Conservation (phyloP, 495 filamentous ascomycete species). For the Aspergillus funiculosus region DNA sequence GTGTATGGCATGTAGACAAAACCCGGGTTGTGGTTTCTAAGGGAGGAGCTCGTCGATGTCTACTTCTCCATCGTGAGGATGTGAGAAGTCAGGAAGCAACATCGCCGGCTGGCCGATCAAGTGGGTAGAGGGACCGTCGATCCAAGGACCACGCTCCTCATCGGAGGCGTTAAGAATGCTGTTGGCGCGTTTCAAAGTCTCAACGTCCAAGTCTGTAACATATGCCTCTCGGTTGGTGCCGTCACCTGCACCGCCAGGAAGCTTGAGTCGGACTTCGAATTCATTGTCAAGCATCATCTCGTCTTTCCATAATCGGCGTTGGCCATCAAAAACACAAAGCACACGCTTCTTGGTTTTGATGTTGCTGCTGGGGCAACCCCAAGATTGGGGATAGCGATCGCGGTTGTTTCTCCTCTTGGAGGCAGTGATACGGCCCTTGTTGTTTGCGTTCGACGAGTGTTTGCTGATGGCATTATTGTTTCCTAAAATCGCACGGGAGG, state of each 20-base stretch:
- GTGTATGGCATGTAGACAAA: too few species aligned
- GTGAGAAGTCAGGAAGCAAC: slow-evolving; percentile 30
- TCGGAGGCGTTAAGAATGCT: slow-evolving; percentile 70
- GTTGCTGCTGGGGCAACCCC: slow-evolving; percentile 83
- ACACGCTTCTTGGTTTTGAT: slow-evolving; percentile 99
- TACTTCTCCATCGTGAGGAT: slow-evolving; percentile 30
- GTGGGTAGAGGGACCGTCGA: slow-evolving; percentile 35
- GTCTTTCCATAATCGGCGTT: slow-evolving; percentile 86
- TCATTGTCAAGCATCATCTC: slow-evolving; percentile 98
- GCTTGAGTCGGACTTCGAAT: slow-evolving; percentile 83
- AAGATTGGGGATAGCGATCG: slow-evolving; percentile 84
- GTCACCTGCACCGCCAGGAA: slow-evolving; percentile 59
- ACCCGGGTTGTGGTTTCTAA: slow-evolving; percentile 16
- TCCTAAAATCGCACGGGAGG: slow-evolving; percentile 46
- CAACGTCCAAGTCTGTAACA: slow-evolving; percentile 88
- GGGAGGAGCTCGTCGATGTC: slow-evolving; percentile 41
- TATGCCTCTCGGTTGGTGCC: slow-evolving; percentile 56
- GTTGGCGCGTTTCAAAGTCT: slow-evolving; percentile 80
- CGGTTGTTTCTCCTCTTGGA: slow-evolving; percentile 75
- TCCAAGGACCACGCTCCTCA: slow-evolving; percentile 80
- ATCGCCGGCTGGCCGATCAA: slow-evolving; percentile 39
- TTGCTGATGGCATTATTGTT: slow-evolving; percentile 48
- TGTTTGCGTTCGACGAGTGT: slow-evolving; percentile 25
- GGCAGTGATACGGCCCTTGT: slow-evolving; percentile 41
- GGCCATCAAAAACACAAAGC: slow-evolving; percentile 86